Percentiles rank a stretch among this genome's conserved stretches.
Conservation (phyloP, 805 yeast genomes). For the Candida oleophila region DNA sequence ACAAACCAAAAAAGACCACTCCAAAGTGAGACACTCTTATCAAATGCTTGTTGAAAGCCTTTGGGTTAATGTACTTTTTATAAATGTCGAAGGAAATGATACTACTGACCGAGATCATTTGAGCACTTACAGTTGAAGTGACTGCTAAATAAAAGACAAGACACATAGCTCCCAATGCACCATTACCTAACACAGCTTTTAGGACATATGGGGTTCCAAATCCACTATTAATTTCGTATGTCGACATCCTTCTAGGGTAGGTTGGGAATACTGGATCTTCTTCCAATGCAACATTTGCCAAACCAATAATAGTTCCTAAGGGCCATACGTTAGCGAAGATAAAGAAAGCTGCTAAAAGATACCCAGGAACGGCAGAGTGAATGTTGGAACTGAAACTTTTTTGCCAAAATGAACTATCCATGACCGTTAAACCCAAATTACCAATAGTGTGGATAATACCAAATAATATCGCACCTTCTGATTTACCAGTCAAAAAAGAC, state of each 20-base stretch:
- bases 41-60: constrained; percentile 42
- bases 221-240: constrained; percentile 27
- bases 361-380: constrained; percentile 37
- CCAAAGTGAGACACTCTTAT: constrained; percentile 41
- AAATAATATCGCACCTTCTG: constrained; percentile 32
- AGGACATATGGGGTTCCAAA: constrained; percentile 29
- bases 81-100: constrained; percentile 47
- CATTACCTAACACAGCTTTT: constrained; percentile 30
- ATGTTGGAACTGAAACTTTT: constrained; percentile 36
- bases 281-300: constrained; percentile 29
- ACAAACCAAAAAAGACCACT: constrained; percentile 38
- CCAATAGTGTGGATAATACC: constrained; percentile 35
- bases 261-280: constrained; percentile 26
- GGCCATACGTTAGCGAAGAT: constrained; percentile 36
- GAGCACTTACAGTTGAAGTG: constrained; percentile 42
- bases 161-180: constrained; percentile 30
- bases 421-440: constrained; percentile 35
- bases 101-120: constrained; percentile 39
- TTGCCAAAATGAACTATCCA: constrained; percentile 43
- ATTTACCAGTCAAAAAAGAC: constrained; percentile 34
- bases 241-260: constrained; percentile 30
- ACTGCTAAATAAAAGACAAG: constrained; percentile 38
- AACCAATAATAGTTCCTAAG: constrained; percentile 34
- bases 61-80: constrained; percentile 41
- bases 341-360: constrained; percentile 29